Base-by-base conservation (phyloP, 306 rosid species). In the Astragalus membranaceus region DNA sequence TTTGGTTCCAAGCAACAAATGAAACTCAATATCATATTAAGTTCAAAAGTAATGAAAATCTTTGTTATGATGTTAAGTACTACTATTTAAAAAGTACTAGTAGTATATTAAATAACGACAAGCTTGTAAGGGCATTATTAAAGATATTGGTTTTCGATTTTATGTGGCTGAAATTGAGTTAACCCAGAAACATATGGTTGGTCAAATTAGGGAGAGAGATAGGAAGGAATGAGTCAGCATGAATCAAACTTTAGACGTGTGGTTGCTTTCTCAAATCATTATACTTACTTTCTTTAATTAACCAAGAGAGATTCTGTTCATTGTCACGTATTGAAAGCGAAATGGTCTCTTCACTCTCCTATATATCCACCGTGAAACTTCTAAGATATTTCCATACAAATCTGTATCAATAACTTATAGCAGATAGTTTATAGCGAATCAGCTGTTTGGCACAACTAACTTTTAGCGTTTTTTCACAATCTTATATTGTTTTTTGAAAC, bases 261-360 rank as follows among this genome's bases (percentile, higher is more conserved):
- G 70, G 76, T 71, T 78, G 78, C 73, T 78, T 75, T 75, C 81
- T 65, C 70, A 71, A 75, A 82, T 78, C 80, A 75, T 78, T 74
- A 65, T 75, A 71, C 73, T 78, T 73, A 39, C 17, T 33, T 53
- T 46, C 8, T 26, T 26, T 26, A 26, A 26, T 49, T 4, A 63
- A 72, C 67, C 67, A 37, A 39, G 16, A 43, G 36, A 52, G 17
- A 54, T 23, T 48, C 66, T 69, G 61, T 77, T 77, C 76, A 49
- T 14, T 3, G 5, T 17, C 54, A 32, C 73, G 7, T 17, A 32
- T 42, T 56, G 67, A 78, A 14, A 78, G 67, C 65, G 10, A 64
- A 11, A 48, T 70, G 35, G 9, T 43, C 20, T 42, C 49, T 20
- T 43, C 64, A 48, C 41, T 48, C 41, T 63, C 42, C 51, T 14